Conservation (phyloP, 352 stramenopile species). For the Globisporangium alternatum region DNA sequence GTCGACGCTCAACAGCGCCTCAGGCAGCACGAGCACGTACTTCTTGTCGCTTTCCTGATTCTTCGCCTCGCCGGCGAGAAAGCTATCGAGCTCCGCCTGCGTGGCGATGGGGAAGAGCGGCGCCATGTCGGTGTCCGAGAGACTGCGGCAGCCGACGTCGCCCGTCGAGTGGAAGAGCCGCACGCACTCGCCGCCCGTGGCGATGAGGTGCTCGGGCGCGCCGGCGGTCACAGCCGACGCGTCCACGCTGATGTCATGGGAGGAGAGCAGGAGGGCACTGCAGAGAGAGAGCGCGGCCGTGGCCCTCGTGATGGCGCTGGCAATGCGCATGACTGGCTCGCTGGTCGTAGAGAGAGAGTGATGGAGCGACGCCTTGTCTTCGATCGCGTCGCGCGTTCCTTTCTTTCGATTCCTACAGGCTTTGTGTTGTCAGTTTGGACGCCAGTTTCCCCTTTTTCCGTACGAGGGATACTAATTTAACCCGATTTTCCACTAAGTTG, state of each 20-base stretch:
- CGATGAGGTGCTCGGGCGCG: conserved; percentile 56
- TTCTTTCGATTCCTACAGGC: neutral
- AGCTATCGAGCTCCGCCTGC: conserved; percentile 38
- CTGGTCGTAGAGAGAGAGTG: neutral
- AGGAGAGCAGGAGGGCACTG: neutral
- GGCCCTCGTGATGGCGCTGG: conserved; percentile 2
- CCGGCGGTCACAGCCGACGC: conserved; percentile 62
- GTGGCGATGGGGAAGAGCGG: conserved; percentile 47
- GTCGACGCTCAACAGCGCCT: conserved; percentile 48
- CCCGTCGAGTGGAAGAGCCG: conserved; percentile 73
- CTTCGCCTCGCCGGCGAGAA: conserved; percentile 28
- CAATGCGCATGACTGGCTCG: conserved; percentile 7
- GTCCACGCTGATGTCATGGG: conserved; percentile 7
- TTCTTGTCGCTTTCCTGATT: conserved; percentile 30
- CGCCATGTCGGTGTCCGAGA: conserved; percentile 52
- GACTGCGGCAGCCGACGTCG: conserved; percentile 60
- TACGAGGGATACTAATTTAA: too few relatives aligned
- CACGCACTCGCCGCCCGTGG: conserved; percentile 67
- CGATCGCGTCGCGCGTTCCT: neutral
- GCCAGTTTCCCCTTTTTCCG: too few relatives aligned
- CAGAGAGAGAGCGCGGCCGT: conserved; percentile 4
- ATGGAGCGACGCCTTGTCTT: neutral
- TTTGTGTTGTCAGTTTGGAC: too few relatives aligned
- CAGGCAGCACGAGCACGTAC: conserved; percentile 65
- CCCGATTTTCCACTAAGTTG: too few relatives aligned